These are phyloP conservation scores for Phoma sp. DNA, from an alignment of 2,329 filamentous ascomycete genomes.

Conservation along the genomic window DNA sequence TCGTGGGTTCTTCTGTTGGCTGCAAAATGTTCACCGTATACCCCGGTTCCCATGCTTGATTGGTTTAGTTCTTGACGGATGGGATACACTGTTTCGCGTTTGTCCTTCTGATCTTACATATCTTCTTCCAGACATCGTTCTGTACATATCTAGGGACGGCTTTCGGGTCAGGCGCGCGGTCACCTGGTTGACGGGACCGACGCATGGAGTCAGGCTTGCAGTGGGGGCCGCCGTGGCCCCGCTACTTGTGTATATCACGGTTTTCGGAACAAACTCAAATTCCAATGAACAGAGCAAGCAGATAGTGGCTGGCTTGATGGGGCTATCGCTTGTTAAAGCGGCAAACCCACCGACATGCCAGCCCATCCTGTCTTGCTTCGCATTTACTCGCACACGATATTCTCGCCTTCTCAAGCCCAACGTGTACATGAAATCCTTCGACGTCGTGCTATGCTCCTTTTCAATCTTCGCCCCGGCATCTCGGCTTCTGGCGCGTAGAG, in stretches of 20 bases:
- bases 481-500: conserved; percentile 12
- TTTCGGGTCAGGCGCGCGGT: conserved; percentile 8
- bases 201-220: conserved; percentile 17
- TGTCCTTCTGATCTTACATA: conserved; percentile 2
- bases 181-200: conserved; percentile 8
- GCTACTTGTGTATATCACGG: conserved; percentile 20
- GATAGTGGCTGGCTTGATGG: background rate
- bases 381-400: background rate
- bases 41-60: conserved; percentile 23
- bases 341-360: conserved; percentile 5
- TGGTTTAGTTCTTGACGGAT: conserved; percentile 7
- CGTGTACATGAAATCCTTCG: background rate
- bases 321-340: conserved; percentile 2
- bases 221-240: conserved; percentile 9
- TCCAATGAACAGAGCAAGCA: conserved; percentile 9
- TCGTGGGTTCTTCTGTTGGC: conserved; percentile 20
- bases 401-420: background rate
- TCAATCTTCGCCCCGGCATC: conserved; percentile 4
- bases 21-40: conserved; percentile 32
- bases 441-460: conserved; percentile 6
- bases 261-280: conserved; percentile 10
- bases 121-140: conserved; percentile 3
- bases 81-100: conserved; percentile 8
- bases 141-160: conserved; percentile 14
- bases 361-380: conserved; percentile 12